phyloP scores from a whole-genome alignment of 805 yeast genomes.

The Ogataea saltuana region DNA sequence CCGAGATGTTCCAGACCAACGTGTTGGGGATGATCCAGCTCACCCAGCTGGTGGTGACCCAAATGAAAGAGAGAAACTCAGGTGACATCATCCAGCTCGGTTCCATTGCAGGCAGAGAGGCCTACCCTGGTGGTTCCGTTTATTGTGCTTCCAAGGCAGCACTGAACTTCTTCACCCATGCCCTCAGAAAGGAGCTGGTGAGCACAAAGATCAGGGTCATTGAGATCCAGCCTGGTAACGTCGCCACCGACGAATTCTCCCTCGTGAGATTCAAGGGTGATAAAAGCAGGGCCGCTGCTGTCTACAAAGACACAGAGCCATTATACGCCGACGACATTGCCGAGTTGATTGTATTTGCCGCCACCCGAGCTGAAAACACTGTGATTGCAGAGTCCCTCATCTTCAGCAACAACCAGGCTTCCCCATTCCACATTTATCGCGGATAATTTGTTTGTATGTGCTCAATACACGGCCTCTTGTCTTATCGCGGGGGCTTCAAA shows the following conservation, averaged over 20 bases:
- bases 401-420: conserved; percentile 84
- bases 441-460: conserved; percentile 16
- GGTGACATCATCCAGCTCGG: conserved; percentile 79
- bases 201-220: conserved; percentile 61
- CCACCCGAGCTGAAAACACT: conserved; percentile 67
- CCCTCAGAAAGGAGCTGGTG: conserved; percentile 58
- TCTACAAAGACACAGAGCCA: conserved; percentile 70
- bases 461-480: background rate
- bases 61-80: conserved; percentile 64
- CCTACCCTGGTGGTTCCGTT: conserved; percentile 77
- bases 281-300: conserved; percentile 56
- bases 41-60: conserved; percentile 76
- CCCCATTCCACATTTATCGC: conserved; percentile 61
- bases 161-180: conserved; percentile 67
- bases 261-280: conserved; percentile 67
- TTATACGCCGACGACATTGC: conserved; percentile 73
- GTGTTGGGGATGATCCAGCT: conserved; percentile 82
- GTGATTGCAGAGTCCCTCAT: conserved; percentile 81
- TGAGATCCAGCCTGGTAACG: conserved; percentile 78
- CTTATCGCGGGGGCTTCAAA: conserved; percentile 4
- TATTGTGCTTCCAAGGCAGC: conserved; percentile 78
- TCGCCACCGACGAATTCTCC: conserved; percentile 72
- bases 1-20: conserved; percentile 80
- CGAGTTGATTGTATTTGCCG: conserved; percentile 66
- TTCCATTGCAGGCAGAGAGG: conserved; percentile 77